Evolutionary conservation across 805 yeast genomes (phyloP).

Genomic region (Metschnikowia borealis): DNA sequence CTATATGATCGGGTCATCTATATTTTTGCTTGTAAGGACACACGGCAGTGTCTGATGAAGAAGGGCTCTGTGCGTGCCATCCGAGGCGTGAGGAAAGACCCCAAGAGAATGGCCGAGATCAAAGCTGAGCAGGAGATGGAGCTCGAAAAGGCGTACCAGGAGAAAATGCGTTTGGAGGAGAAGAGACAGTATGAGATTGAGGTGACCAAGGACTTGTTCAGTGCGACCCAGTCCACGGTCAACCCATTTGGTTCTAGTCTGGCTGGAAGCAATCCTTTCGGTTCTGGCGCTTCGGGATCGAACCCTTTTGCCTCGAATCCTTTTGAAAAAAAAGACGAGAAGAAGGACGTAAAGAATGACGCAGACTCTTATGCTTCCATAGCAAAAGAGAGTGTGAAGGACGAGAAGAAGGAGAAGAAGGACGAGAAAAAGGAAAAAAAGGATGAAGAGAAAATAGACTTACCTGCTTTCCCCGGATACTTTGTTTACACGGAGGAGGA

Average conservation of each 20-base stretch:
- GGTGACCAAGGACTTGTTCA: constrained; percentile 39
- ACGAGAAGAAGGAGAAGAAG: not conserved
- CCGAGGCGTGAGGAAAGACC: constrained; percentile 69
- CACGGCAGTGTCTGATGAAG: constrained; percentile 55
- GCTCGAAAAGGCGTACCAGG: constrained; percentile 32
- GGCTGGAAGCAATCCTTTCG: constrained; percentile 21
- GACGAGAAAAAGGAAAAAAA: constrained; percentile 3
- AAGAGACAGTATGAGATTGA: constrained; percentile 37
- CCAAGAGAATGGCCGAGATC: constrained; percentile 39
- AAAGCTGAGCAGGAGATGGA: constrained; percentile 31
- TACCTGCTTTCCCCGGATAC: constrained; percentile 59
- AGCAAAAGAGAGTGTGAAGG: not conserved
- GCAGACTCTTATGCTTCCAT: too few species aligned
- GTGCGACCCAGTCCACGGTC: constrained; percentile 14
- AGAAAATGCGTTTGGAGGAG: constrained; percentile 40
- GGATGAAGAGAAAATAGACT: not conserved
- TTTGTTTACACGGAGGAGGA: constrained; percentile 74
- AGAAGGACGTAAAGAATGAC: constrained; percentile 8
- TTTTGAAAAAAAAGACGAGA: not conserved
- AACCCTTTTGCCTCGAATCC: not conserved
- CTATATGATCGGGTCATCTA: constrained; percentile 79
- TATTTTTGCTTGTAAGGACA: constrained; percentile 67
- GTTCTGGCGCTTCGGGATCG: not conserved
- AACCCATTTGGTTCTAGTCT: constrained; percentile 39
- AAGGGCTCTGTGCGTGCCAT: constrained; percentile 71